Evolutionary conservation across 805 yeast genomes (phyloP).

Genomic region (Jamesozyma spencerorum): DNA sequence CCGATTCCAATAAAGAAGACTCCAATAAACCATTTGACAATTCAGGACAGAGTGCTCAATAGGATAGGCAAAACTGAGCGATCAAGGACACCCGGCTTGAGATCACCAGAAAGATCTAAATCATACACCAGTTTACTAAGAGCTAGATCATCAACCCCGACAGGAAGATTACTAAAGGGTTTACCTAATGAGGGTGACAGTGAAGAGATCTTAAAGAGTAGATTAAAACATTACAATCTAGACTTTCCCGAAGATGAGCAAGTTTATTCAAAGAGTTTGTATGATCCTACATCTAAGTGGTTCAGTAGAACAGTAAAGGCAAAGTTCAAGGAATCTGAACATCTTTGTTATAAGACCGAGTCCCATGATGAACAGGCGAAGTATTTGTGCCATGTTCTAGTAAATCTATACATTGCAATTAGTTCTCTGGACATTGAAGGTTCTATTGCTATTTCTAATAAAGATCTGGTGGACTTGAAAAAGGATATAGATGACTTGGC

Average conservation of each 20-base stretch:
- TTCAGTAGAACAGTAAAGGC: slow-evolving; percentile 31
- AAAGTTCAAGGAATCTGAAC: slow-evolving; percentile 25
- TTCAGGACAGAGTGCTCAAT: slow-evolving; percentile 1
- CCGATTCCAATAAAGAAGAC: slow-evolving; percentile 24
- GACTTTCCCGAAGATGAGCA: slow-evolving; percentile 41
- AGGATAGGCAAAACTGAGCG: slow-evolving; percentile 10
- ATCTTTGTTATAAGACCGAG: slow-evolving; percentile 72
- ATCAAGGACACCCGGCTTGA: slow-evolving; percentile 10
- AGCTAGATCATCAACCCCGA: slow-evolving; percentile 21
- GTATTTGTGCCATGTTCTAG: slow-evolving; percentile 70
- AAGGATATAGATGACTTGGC: slow-evolving; percentile 38
- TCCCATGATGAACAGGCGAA: slow-evolving; percentile 55
- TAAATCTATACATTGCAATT: slow-evolving; percentile 70
- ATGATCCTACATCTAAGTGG: slow-evolving; percentile 34
- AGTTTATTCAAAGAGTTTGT: slow-evolving; percentile 3
- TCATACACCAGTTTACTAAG: slow-evolving; percentile 2
- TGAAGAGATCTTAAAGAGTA: slow-evolving; percentile 19
- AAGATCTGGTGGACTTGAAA: slow-evolving; percentile 47
- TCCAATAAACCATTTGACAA: slow-evolving; percentile 11
- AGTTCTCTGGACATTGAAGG: slow-evolving; percentile 70
- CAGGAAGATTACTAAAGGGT: not conserved
- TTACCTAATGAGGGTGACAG: slow-evolving; percentile 12
- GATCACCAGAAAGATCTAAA: slow-evolving; percentile 4
- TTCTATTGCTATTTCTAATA: slow-evolving; percentile 52
- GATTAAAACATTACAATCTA: slow-evolving; percentile 36